phyloP scores from a whole-genome alignment of 208 protist genomes.

The Tetramitus jugosus region DNA sequence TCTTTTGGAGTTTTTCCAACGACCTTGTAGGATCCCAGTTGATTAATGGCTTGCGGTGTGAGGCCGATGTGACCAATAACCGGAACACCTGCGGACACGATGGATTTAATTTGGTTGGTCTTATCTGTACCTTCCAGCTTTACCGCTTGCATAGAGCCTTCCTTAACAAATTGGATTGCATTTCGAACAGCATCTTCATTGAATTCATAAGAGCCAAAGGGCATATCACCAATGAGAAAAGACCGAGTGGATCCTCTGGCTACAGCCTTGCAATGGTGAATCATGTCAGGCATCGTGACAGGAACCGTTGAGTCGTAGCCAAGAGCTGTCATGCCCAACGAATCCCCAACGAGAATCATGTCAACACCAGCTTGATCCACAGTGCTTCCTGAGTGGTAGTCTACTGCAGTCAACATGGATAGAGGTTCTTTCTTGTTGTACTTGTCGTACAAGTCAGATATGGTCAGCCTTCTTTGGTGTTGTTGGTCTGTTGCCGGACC shows the following conservation, averaged over 20 bases:
- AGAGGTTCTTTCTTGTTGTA: constrained; percentile 36
- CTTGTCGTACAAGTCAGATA: constrained; percentile 42
- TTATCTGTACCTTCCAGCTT: constrained; percentile 61
- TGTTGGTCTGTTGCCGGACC: too few relatives aligned
- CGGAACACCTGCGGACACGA: constrained; percentile 48
- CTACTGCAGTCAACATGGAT: constrained; percentile 58
- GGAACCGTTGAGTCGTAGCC: constrained; percentile 49
- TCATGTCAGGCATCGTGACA: constrained; percentile 59
- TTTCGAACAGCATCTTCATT: constrained; percentile 44
- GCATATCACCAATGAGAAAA: constrained; percentile 62
- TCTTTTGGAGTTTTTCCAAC: constrained; percentile 39
- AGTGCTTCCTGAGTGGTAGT: constrained; percentile 46
- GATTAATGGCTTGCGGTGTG: constrained; percentile 51
- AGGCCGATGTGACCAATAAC: constrained; percentile 66
- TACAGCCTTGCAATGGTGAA: constrained; percentile 47
- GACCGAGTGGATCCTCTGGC: constrained; percentile 28
- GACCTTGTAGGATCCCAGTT: constrained; percentile 53
- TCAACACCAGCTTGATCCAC: constrained; percentile 51
- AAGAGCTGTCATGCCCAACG: constrained; percentile 53
- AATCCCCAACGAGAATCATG: constrained; percentile 59
- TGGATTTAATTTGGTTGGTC: constrained; percentile 33
- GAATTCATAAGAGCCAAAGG: constrained; percentile 58
- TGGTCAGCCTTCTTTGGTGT: too few relatives aligned
- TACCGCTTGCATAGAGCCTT: constrained; percentile 48
- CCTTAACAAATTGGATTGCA: constrained; percentile 52